Evolutionary conservation across 1,284 basidiomycete genomes (phyloP).

Genomic region (Ustilago crameri): DNA sequence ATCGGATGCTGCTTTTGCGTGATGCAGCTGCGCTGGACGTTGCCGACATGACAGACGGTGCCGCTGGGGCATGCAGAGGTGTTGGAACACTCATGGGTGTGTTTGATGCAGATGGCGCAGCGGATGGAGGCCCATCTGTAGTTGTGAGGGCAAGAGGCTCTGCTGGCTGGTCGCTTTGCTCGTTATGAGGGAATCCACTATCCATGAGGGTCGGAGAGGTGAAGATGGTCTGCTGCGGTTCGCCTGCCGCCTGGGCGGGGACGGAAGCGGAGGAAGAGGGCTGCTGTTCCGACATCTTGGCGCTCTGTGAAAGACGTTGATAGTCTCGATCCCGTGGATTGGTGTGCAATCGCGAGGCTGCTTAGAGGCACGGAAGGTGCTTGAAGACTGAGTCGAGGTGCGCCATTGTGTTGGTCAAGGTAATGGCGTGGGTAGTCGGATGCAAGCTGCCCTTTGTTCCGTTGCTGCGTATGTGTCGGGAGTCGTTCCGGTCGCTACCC

Average conservation of each 20-base stretch:
- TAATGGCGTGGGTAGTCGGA: too few species aligned
- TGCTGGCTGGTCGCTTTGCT: background rate
- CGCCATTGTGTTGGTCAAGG: too few species aligned
- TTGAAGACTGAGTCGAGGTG: too few species aligned
- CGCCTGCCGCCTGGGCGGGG: background rate
- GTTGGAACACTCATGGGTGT: conserved; percentile 40
- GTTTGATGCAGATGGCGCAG: conserved; percentile 13
- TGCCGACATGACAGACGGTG: conserved; percentile 11
- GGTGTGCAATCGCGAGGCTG: background rate
- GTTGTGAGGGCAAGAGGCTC: background rate
- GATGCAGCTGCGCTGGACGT: conserved; percentile 40
- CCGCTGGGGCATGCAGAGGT: conserved; percentile 21
- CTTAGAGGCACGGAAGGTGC: background rate
- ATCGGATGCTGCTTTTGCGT: conserved; percentile 36
- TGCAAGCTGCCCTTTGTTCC: too few species aligned
- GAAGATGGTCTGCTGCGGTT: conserved; percentile 9
- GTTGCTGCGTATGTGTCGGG: too few species aligned
- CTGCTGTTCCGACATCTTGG: conserved; percentile 23
- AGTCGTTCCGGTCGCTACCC: too few species aligned
- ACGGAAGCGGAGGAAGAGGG: background rate
- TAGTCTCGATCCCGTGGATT: background rate
- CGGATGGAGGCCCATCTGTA: conserved; percentile 14
- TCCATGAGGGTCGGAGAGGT: conserved; percentile 33
- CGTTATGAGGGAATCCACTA: conserved; percentile 6
- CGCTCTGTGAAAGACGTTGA: background rate